These are phyloP conservation scores for Boletus huronensis DNA, from an alignment of 768 basidiomycete genomes.

Conservation along the genomic window DNA sequence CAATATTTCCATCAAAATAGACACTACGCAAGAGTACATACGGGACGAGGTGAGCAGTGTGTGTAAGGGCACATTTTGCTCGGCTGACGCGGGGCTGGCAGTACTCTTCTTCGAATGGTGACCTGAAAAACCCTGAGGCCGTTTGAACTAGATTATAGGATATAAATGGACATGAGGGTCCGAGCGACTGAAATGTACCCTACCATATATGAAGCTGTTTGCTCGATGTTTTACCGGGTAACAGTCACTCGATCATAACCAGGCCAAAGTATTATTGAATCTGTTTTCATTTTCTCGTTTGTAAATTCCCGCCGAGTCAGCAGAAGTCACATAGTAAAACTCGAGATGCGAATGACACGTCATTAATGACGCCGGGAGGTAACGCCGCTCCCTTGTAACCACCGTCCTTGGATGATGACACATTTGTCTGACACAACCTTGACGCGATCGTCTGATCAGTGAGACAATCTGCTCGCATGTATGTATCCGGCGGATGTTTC, in stretches of 20 bases:
- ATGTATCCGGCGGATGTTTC: no score
- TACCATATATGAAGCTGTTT: background rate
- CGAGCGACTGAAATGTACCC: no score
- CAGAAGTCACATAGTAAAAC: no score
- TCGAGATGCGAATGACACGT: no score
- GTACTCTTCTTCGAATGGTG: background rate
- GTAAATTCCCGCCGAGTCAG: background rate
- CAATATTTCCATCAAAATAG: constrained; percentile 62
- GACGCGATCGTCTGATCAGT: no score
- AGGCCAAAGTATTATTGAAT: background rate
- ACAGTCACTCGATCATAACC: background rate
- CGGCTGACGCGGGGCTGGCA: background rate
- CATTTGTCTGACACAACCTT: no score
- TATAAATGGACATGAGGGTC: background rate
- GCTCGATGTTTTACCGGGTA: background rate
- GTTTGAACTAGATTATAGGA: background rate
- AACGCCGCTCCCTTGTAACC: no score
- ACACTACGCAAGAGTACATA: constrained; percentile 53
- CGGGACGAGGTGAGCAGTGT: constrained; percentile 35
- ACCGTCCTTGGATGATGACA: no score
- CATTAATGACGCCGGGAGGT: no score
- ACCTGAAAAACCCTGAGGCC: constrained; percentile 9
- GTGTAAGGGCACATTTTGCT: background rate
- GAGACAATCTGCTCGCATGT: no score
- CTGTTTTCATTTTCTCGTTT: background rate